Evolutionary conservation across 352 stramenopile genomes (phyloP), one percentile per base, ranked within the genome.

Genomic region (Lagenidium giganteum): DNA sequence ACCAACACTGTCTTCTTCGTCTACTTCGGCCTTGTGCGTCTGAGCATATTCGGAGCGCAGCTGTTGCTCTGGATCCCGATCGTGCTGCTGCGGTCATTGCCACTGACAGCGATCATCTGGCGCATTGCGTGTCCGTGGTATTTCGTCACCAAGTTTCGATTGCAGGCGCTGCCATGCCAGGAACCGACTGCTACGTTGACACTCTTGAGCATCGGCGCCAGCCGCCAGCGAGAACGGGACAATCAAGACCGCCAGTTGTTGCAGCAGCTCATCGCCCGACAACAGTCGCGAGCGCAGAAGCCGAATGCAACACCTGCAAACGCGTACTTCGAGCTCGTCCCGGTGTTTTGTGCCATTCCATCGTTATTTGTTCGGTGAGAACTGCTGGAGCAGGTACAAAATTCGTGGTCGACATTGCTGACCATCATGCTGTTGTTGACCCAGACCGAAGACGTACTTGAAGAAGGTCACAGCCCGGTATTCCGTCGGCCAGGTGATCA

Each of bases 1-100:
- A 98, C 93, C 14, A 86, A 96, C 38, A 60, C 95, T 23, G 87
- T 97, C 0, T 97, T 97, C 61, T 95, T 97, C 57, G 70, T 87
- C 7, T 97, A 95, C 54, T 98, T 98, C 64, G 67, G 74, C 5
- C 61, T 89, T 5, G 71, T 95, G 17, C 78, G 82, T 6, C 52
- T 78, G 11, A 53, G 53, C 1, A 64, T 91, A 29, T 63, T 75
- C 36, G 7, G 60, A 1, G 23, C 64, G 8, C 58, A 61, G 21
- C 28, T 64, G 5, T n/a, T 60, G 16, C 54, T 89, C 3, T 86
- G 70, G 70, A 12, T 77, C 2, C 70, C 74, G 8, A 67, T 85
- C 28, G 68, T 83, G 4, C n/a, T 35, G 5, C 33, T 89, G 17
- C 73, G 61, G 17, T 57, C 59, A 3, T n/a, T 87, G 0, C 72